Base-by-base conservation (phyloP, 2,329 filamentous ascomycete genomes). In the Daldinia sp. region DNA sequence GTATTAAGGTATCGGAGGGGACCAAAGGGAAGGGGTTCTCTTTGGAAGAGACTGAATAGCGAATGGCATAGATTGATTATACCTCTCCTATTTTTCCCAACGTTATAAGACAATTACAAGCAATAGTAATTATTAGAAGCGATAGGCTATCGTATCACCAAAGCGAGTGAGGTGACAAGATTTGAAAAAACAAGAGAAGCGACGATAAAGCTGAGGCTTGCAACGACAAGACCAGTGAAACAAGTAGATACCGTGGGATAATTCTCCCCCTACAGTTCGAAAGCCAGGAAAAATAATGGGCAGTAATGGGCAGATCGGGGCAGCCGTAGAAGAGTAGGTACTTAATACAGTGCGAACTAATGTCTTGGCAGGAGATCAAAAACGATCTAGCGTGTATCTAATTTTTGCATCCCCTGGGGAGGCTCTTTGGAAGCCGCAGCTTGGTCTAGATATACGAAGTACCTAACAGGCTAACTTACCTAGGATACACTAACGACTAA, bases 141-240 rank as follows among this genome's bases (percentile, higher is more conserved):
- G 74, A 78, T 75, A 77, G 75, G 75, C 72, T 70, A 73, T 75
- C 76, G 81, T 81, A 77, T 81, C 82, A 83, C 84, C 84, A 84
- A 81, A 89, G 83, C 87, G 87, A 90, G 82, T 86, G 88, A 88
- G 83, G 83, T 81, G 81, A 74, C 68, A 62, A 71, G 61, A 68
- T 65, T 33, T 33, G 30, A 33, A 33, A 9, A 63, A 72, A 67
- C 50, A 58, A 42, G 33, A 35, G 37, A 41, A 28, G 37, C 70
- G 53, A 67, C 54, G 63, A 69, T 41, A 65, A 64, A 57, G 56
- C 61, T 54, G 62, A 65, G 48, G 50, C 58, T 65, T 60, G 58
- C 37, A 62, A 60, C 67, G 61, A 65, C 18, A 68, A 72, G 51
- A 67, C 46, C 46, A 42, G 46, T 68, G 60, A 70, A 65, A 69